Evolutionary conservation across 2,329 filamentous ascomycete genomes (phyloP), one percentile per base, ranked within the genome.

Genomic region (Fusarium bactridioides): DNA sequence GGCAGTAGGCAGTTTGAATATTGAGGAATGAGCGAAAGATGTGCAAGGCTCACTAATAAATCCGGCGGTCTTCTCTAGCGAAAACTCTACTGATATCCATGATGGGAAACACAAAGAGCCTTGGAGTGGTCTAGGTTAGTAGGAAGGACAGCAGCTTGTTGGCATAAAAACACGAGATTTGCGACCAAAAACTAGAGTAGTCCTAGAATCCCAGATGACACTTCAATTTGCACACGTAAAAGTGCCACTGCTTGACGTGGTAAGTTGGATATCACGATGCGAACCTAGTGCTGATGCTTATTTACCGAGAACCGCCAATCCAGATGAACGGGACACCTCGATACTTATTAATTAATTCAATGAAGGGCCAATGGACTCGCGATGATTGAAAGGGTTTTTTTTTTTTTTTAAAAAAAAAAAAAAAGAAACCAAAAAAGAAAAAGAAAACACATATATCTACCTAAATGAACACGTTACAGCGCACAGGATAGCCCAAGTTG

Each of bases 251-350:
- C 38, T 56, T 40, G 47, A 55, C 19, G 43, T 55, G 37, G 43
- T 43, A 38, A 64, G 59, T 55, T 53, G 18, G 33, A 48, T 56
- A 23, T 48, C 38, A n/a, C 23, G 29, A 61, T 70, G 21, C 21
- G 45, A 15, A 33, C 12, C 31, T 31, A 70, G 61, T 67, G 70
- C 69, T 72, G 70, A 73, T 73, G 57, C 55, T 66, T 48, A 73
- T 70, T 66, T 62, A 57, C 43, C 23, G 15, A 40, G 56, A 55
- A 38, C 61, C 57, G 53, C 70, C 66, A 72, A 70, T 70, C 69
- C 29, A 56, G 59, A 57, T 47, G 38, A 72, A 66, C 23, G 33
- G 53, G 33, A 69, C n/a, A 55, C 23, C 45, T 35, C n/a, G 25
- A 54, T 38, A 31, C 23, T 27, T 23, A 38, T 59, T 27, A 35